phyloP scores from a whole-genome alignment of 306 rosid species.

The Fragaria iinumae region DNA sequence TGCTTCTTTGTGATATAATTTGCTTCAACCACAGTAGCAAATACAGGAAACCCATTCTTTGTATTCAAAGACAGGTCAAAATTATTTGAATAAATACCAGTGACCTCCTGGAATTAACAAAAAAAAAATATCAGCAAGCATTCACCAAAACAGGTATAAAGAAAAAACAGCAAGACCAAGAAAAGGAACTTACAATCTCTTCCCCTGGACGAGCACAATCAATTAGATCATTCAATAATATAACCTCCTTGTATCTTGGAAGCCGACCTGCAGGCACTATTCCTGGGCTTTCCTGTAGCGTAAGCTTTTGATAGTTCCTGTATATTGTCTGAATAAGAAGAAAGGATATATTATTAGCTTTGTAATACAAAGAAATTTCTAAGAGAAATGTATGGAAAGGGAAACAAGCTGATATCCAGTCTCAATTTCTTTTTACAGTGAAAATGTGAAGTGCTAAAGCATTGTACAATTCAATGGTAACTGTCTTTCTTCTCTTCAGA shows the following conservation, averaged over 20 bases:
- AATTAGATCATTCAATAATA: constrained; percentile 87
- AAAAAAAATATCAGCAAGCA: constrained; percentile 23
- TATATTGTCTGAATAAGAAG: constrained; percentile 69
- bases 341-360: background rate
- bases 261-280: constrained; percentile 98
- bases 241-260: constrained; percentile 98
- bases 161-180: constrained; percentile 22
- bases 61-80: constrained; percentile 93
- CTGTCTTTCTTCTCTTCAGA: background rate
- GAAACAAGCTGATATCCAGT: background rate
- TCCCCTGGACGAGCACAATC: constrained; percentile 99
- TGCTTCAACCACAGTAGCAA: constrained; percentile 98
- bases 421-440: background rate
- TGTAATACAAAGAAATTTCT: background rate
- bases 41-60: constrained; percentile 96
- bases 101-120: constrained; percentile 74
- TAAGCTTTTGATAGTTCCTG: constrained; percentile 93
- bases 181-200: constrained; percentile 68
- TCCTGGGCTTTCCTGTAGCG: constrained; percentile 99
- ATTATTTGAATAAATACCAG: constrained; percentile 90
- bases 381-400: background rate
- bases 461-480: background rate
- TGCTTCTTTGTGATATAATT: constrained; percentile 88
- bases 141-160: constrained; percentile 12
- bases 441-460: background rate